These are phyloP conservation scores for Hericium coralloides DNA, from an alignment of 768 basidiomycete species.

Conservation along the genomic window DNA sequence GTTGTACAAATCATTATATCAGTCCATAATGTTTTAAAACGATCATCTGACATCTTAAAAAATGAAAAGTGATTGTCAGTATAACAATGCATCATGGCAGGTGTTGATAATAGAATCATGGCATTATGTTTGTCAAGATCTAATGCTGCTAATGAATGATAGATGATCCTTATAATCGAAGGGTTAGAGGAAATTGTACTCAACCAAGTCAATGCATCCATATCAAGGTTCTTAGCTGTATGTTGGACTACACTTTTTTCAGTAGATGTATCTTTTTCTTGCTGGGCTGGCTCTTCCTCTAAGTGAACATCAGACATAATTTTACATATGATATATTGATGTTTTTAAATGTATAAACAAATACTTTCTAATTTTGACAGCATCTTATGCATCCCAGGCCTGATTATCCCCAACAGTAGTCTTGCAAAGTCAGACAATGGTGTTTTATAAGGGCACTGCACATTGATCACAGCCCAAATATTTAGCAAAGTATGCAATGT, in stretches of 20 bases:
- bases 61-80: no score
- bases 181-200: neutral
- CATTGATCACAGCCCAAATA: neutral
- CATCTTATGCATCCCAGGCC: no score
- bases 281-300: neutral
- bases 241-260: neutral
- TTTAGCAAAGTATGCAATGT: neutral
- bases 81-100: no score
- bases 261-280: neutral
- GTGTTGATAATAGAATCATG: no score
- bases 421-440: neutral
- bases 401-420: neutral
- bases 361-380: no score
- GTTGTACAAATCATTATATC: neutral
- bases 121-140: neutral
- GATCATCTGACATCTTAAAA: no score
- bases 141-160: neutral
- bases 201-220: neutral
- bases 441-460: neutral
- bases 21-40: neutral
- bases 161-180: neutral
- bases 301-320: neutral
- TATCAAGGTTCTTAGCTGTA: neutral
- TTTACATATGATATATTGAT: neutral
- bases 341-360: neutral